Percentiles rank a stretch among this genome's conserved stretches.
Conservation (phyloP, 2,329 filamentous ascomycete species). For the Phyllosticta capitalensis region DNA sequence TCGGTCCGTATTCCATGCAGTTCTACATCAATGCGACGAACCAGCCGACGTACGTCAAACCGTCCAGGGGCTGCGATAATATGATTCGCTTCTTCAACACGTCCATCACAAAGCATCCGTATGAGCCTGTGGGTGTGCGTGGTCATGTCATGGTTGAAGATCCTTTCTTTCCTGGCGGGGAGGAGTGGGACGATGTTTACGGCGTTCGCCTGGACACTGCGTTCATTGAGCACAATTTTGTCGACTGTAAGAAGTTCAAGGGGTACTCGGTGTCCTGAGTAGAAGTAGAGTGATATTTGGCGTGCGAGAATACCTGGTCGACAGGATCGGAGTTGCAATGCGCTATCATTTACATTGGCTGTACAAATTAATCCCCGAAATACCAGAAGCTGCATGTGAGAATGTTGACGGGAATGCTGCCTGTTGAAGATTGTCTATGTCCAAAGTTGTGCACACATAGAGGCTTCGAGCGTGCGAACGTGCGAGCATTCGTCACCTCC, state of each 20-base stretch:
- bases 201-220: slow-evolving; percentile 29
- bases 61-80: slow-evolving; percentile 33
- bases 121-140: slow-evolving; percentile 24
- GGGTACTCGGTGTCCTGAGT: slow-evolving; percentile 7
- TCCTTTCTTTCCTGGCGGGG: slow-evolving; percentile 22
- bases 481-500: no score
- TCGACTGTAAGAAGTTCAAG: slow-evolving; percentile 18
- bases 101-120: slow-evolving; percentile 26
- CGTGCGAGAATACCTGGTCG: no score
- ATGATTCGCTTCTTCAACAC: slow-evolving; percentile 40
- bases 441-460: no score
- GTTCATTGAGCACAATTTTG: slow-evolving; percentile 33
- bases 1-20: slow-evolving; percentile 28
- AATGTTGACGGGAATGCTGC: no score
- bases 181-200: slow-evolving; percentile 22
- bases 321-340: no score
- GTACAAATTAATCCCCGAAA: no score
- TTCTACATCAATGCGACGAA: slow-evolving; percentile 46
- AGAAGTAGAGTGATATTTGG: no score
- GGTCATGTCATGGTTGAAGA: slow-evolving; percentile 24
- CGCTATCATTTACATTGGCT: no score
- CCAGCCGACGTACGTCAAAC: slow-evolving; percentile 40
- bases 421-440: no score
- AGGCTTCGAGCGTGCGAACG: no score
- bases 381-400: no score